Conservation (phyloP, 306 rosid genomes). For the Pachyrhizus erosus region DNA sequence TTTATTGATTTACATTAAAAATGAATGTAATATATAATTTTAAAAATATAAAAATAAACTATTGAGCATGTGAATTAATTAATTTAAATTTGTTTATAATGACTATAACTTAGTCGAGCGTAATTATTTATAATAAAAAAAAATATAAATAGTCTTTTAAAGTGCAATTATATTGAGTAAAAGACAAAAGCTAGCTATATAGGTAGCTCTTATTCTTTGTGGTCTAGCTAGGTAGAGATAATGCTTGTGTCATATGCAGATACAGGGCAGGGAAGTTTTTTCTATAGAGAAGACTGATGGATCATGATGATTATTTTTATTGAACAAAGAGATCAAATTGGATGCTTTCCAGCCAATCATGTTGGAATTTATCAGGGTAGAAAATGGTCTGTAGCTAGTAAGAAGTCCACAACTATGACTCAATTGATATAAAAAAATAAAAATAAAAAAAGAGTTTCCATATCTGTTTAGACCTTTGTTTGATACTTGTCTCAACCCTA, state of each 20-base stretch:
- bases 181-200: constrained; percentile 15
- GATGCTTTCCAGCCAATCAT: constrained; percentile 45
- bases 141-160: too few species aligned
- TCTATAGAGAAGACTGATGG: not conserved
- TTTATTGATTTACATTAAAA: too few species aligned
- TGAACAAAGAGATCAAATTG: constrained; percentile 15
- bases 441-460: constrained; percentile 4
- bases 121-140: too few species aligned
- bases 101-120: too few species aligned
- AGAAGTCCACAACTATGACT: constrained; percentile 34
- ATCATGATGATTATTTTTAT: constrained; percentile 29
- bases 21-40: too few species aligned
- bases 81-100: too few species aligned
- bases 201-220: constrained; percentile 12
- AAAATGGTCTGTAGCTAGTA: constrained; percentile 24
- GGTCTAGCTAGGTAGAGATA: constrained; percentile 13
- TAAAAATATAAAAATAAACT: too few species aligned
- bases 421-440: not conserved
- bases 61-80: too few species aligned
- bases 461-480: constrained; percentile 50
- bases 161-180: not conserved
- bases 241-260: not conserved
- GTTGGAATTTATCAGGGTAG: constrained; percentile 34
- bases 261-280: not conserved
- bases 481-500: constrained; percentile 65